Evolutionary conservation across 202 grass and related monocot species (phyloP).

Genomic region (Zoysia matrella): DNA sequence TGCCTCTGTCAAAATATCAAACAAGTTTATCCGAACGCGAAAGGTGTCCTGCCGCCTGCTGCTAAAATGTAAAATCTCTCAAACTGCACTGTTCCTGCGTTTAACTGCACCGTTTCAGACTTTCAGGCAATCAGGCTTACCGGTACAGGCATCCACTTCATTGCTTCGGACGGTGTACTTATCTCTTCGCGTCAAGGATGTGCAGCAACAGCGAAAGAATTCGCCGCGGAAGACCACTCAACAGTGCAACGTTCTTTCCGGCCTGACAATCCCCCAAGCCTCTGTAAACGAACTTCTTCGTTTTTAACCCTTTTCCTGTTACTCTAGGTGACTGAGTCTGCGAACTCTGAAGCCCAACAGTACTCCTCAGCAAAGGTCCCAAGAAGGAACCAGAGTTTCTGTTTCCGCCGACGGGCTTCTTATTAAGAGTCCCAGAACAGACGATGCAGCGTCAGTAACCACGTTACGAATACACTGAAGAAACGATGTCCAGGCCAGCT

Average conservation of each 20-base stretch:
- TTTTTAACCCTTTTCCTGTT: background rate
- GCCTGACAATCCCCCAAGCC: background rate
- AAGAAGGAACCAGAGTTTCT: background rate
- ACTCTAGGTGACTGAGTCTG: background rate
- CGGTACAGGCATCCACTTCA: background rate
- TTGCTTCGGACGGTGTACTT: background rate
- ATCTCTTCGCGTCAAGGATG: background rate
- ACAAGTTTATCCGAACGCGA: background rate
- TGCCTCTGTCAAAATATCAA: background rate
- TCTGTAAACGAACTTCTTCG: background rate
- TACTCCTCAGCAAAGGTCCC: background rate
- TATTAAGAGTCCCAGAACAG: too few species aligned
- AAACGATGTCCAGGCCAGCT: background rate
- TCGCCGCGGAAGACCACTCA: background rate
- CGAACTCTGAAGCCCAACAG: background rate
- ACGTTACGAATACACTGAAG: background rate
- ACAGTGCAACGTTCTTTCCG: background rate
- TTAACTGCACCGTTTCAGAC: background rate
- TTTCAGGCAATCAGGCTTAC: background rate
- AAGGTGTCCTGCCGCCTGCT: background rate
- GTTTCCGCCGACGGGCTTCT: background rate
- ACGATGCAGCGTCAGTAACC: background rate
- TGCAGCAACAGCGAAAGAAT: background rate
- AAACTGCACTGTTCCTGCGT: background rate
- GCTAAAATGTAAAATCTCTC: too few species aligned